Base-by-base conservation (phyloP, 139 green algal genomes). In the Eudorina sp. region DNA sequence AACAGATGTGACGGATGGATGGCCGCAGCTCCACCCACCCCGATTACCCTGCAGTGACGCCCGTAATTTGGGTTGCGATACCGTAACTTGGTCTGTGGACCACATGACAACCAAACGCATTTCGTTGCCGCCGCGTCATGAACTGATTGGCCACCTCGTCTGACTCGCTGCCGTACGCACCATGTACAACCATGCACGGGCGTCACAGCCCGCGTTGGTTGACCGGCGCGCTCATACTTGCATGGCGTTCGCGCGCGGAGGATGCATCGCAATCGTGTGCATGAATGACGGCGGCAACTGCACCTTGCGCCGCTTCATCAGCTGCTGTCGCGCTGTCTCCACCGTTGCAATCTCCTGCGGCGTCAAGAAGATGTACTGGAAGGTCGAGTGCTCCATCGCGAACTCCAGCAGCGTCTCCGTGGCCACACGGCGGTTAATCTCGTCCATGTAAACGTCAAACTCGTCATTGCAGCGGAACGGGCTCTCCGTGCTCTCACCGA, bases 391-490 rank as follows among this genome's bases (percentile, higher is more conserved):
- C 34, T 96, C 91, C n/a, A 70, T 27, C 0, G 94, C 95, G 90
- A 96, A 97, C 82, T 96, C 78, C 46, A 98, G 90, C 8, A 98
- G 92, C 55, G 92, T 93, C 89, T 96, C 90, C 53, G 96, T 96
- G 48, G 94, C 94, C 3, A 94, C 79, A 53, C 90, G 89, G 16
- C 95, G 85, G 91, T 95, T 95, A 38, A 96, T 88, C 60, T 90
- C 81, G 85, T 97, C 96, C 96, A 98, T 97, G 93, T 96, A 97
- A 43, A 91, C 86, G 86, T 98, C 97, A 68, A 97, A 98, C 90
- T 99, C 97, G 89, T 99, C 96, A 88, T 98, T 93, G 53, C 94
- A 95, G 14, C 95, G 90, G 83, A 98, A 97, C 25, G 97, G 97
- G 53, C 90, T 93, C 77, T 98, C 94, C 0, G 91, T 95, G 43